Base-by-base conservation (phyloP, 306 rosid genomes). In the Dryas drummondii region DNA sequence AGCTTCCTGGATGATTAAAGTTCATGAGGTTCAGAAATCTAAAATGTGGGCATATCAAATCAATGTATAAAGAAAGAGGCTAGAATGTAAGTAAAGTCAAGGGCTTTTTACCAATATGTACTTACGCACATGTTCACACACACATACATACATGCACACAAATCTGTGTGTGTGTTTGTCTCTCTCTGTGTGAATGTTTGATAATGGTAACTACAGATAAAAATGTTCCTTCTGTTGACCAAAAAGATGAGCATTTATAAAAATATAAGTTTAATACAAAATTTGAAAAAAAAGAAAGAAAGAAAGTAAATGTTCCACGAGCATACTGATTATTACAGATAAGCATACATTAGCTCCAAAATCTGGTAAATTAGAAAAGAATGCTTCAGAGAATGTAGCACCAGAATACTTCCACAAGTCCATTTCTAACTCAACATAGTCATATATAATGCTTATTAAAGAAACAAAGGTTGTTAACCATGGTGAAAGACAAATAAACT, bases 1-100 rank as follows among this genome's bases (percentile, higher is more conserved):
- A 74, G 85, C 90, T 88, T 96, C 99, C 99, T 96, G 86, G 51
- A 89, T 53, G 70, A 50, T 80, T 7, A 13, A 79, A 83, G 78
- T 79, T 62, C 44, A 68, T 15, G 32, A 80, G 73, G 71, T 56
- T 76, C 65, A 46, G 66, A 61, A 70, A 42, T 73, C 60, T 63
- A 73, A 52, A 78, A 60, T 42, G 67, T 4, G 55, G 7, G 14
- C 65, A 68, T 22, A 71, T 47, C 44, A 63, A 54, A 14, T 69
- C 60, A 69, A 62, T 7, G 4, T 50, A 73, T 2, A 54, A 41
- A 32, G 60, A 80, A 44, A 48, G 61, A 74, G 59, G 44, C 57
- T 69, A 45, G 71, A 63, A 75, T 27, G n/a, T 42, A 66, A 27
- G 13, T 66, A 40, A 32, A 17, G 32, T 17, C 60, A 32, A 61